Base-by-base conservation (phyloP, 129 eudicot genomes). In the Tagetes patula region DNA sequence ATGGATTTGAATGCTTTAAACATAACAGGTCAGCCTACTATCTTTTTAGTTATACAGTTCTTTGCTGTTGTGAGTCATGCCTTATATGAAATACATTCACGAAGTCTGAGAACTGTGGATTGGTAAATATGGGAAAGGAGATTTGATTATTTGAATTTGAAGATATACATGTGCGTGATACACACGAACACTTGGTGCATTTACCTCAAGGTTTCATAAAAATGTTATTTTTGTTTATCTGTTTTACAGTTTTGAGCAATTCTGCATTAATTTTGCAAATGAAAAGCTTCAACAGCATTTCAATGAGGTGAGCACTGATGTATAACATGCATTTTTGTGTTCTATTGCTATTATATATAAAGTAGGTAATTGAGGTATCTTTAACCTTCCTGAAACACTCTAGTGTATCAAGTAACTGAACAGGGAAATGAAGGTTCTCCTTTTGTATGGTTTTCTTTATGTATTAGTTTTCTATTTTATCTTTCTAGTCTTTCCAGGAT, bases 281-380 rank as follows among this genome's bases (percentile, higher is more conserved):
- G 98, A 94, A 80, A 94, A 94, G 89, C 98, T 94, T 70, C 98
- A 94, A 75, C 98, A 94, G 66, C 99, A 94, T 84, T 94, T 94
- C 81, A 94, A 94, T 80, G 97, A 94, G 98, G 98, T 93, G 55
- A 64, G 76, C 47, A 31, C 79, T 8, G 77, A 68, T 75, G 10
- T 42, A 70, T 65, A 53, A 40, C 78, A 38, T 4, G 66, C 20
- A 31, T 46, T 77, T 65, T 69, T 64, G 40, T 65, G 67, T 71
- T 31, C 34, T 14, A 42, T 70, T 48, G 36, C 27, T 45, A 6
- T 12, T 42, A 12, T 61, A 14, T 48, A 36, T 34, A 32, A 63
- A 74, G 50, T 43, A 34, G 32, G 63, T 45, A 13, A 36, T 40
- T 30, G 55, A 41, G 50, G 27, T 27, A 12, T 38, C 8, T 74